phyloP scores from a whole-genome alignment of 306 rosid species.

The Carpinus viminea region DNA sequence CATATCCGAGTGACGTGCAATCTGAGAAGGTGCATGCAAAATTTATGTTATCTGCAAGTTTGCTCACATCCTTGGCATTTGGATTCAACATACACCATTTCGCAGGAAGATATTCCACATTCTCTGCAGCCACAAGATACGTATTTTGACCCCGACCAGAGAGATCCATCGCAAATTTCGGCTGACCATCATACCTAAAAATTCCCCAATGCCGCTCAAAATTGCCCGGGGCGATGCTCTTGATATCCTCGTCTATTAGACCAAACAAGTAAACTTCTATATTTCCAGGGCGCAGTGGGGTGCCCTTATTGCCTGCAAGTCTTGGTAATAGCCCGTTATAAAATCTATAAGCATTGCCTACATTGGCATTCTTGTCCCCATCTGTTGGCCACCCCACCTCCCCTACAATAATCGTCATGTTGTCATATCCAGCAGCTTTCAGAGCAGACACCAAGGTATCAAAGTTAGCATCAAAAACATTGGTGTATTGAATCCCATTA shows the following conservation, averaged over 20 bases:
- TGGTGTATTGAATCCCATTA: constrained; percentile 67
- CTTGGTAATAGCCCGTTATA: constrained; percentile 76
- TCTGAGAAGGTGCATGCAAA: constrained; percentile 79
- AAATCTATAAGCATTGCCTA: constrained; percentile 71
- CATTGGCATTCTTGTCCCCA: constrained; percentile 89
- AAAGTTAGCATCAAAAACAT: constrained; percentile 91
- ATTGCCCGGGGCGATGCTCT: constrained; percentile 84
- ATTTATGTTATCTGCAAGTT: constrained; percentile 71
- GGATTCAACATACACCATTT: constrained; percentile 89
- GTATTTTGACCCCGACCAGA: constrained; percentile 82
- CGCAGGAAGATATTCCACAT: constrained; percentile 62
- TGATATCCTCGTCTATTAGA: constrained; percentile 81
- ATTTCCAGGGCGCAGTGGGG: constrained; percentile 73
- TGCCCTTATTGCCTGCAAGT: constrained; percentile 74
- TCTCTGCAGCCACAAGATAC: constrained; percentile 55
- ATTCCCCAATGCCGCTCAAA: constrained; percentile 98
- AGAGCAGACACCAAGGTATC: constrained; percentile 88
- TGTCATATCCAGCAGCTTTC: constrained; percentile 60
- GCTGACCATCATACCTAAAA: constrained; percentile 85
- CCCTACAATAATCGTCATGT: constrained; percentile 78
- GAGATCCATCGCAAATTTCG: constrained; percentile 69
- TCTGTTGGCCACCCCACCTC: constrained; percentile 99
- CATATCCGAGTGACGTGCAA: constrained; percentile 89
- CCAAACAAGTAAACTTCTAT: constrained; percentile 91
- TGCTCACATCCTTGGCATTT: constrained; percentile 74